Evolutionary conservation across 352 stramenopile species (phyloP), one percentile per base, ranked within the genome.

Genomic region (Globisporangium recalcitrans): DNA sequence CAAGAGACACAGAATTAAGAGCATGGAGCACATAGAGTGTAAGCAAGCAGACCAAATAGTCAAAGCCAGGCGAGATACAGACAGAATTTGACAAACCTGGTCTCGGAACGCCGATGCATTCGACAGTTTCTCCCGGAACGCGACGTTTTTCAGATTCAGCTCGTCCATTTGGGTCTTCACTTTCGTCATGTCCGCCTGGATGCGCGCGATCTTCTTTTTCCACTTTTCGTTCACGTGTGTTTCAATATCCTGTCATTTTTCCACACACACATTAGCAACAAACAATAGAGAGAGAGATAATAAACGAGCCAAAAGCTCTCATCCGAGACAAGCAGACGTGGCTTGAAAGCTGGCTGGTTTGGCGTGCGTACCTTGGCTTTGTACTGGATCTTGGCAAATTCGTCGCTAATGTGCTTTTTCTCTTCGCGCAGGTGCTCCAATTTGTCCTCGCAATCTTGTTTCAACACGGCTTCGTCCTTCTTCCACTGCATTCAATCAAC

Each of bases 91-190:
- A 67, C 64, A 10, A 38, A 94, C 85, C 80, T 93, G 80, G 64
- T 95, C 84, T 63, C 83, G 78, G 58, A 80, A 82, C 4, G 54
- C 70, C 11, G 80, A 82, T 47, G 71, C 75, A 11, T 78, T 86
- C 3, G 78, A 68, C 10, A 95, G 59, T 47, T 87, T 89, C 51
- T 91, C 77, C 69, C 82, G 74, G 34, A 95, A 52, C 11, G 77
- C 74, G 29, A 87, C 75, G 56, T 91, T 95, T 57, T 95, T 95
- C 21, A 91, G 54, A 27, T 79, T 79, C 9, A 90, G 44, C n/a
- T 88, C 84, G 42, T 95, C 82, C 56, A 90, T 70, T 42, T 93
- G 85, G 8, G 74, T 62, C 58, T 91, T 91, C 11, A 71, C 74
- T 59, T 82, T 90, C 36, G 66, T 74, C 64, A 82, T 70, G 44